Conservation (phyloP, 2,329 filamentous ascomycete species). For the Ceratocystis eucalypticola region DNA sequence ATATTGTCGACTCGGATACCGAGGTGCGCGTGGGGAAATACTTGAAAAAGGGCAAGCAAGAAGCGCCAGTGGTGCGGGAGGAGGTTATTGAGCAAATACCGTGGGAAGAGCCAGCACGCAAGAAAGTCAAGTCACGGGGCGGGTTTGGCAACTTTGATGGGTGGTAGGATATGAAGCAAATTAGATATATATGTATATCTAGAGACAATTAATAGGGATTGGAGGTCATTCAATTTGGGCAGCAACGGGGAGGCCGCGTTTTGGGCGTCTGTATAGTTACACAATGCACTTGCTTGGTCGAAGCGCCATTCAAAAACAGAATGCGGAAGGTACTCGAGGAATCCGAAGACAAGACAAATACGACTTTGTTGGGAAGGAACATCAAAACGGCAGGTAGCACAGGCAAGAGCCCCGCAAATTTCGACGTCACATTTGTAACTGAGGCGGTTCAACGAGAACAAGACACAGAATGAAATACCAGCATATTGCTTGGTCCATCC, state of each 20-base stretch:
- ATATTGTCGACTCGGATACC: constrained; percentile 33
- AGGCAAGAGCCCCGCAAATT: background rate
- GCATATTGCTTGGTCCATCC: too few relatives aligned
- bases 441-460: too few relatives aligned
- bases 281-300: background rate
- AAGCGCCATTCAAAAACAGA: background rate
- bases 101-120: constrained; percentile 59
- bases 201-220: background rate
- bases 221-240: too few relatives aligned
- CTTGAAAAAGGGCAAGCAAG: constrained; percentile 34
- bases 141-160: constrained; percentile 92
- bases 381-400: background rate
- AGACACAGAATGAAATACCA: too few relatives aligned
- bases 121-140: constrained; percentile 58
- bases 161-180: constrained; percentile 45
- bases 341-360: background rate
- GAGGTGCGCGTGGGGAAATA: constrained; percentile 61
- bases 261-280: background rate
- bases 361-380: constrained; percentile 15
- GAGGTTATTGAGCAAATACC: constrained; percentile 50
- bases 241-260: background rate
- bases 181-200: background rate
- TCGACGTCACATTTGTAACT: background rate
- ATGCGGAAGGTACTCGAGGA: background rate
- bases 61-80: constrained; percentile 31